A percentile compares a stretch with the other conserved stretches of the same genome.
Conservation (phyloP, 2,329 filamentous ascomycete species). For the Verticillium albo-atrum region DNA sequence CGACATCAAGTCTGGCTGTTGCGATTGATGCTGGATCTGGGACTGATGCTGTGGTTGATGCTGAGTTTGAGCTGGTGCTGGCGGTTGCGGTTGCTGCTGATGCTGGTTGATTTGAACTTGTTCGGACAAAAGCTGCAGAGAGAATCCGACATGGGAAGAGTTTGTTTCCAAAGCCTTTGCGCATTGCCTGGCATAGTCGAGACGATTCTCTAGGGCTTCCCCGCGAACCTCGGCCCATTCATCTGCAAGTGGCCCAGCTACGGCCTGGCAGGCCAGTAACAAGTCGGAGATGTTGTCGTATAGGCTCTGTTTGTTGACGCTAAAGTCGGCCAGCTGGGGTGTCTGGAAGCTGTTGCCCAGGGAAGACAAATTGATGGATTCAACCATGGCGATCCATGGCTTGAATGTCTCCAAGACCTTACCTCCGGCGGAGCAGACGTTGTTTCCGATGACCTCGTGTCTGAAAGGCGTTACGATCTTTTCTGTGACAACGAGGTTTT, state of each 20-base stretch:
- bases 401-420: constrained; percentile 85
- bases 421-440: constrained; percentile 71
- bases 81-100: constrained; percentile 22
- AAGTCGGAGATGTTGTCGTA: constrained; percentile 94
- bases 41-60: constrained; percentile 25
- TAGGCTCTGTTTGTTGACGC: constrained; percentile 83
- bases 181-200: constrained; percentile 74
- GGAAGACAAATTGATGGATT: constrained; percentile 84
- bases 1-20: constrained; percentile 26
- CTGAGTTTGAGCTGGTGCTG: not conserved
- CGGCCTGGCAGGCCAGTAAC: constrained; percentile 79
- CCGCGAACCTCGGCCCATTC: constrained; percentile 94
- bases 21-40: constrained; percentile 7
- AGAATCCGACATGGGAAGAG: constrained; percentile 82
- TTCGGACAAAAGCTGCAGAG: constrained; percentile 81
- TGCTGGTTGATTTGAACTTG: constrained; percentile 59
- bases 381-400: constrained; percentile 83
- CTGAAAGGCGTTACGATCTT: constrained; percentile 75
- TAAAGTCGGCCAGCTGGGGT: constrained; percentile 82
- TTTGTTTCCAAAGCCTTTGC: constrained; percentile 80
- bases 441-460: constrained; percentile 78
- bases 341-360: constrained; percentile 76
- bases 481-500: constrained; percentile 71
- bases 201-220: constrained; percentile 80
- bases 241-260: constrained; percentile 87